Evolutionary conservation across 208 protist genomes (phyloP).

Genomic region (Leishmania amazonensis): DNA sequence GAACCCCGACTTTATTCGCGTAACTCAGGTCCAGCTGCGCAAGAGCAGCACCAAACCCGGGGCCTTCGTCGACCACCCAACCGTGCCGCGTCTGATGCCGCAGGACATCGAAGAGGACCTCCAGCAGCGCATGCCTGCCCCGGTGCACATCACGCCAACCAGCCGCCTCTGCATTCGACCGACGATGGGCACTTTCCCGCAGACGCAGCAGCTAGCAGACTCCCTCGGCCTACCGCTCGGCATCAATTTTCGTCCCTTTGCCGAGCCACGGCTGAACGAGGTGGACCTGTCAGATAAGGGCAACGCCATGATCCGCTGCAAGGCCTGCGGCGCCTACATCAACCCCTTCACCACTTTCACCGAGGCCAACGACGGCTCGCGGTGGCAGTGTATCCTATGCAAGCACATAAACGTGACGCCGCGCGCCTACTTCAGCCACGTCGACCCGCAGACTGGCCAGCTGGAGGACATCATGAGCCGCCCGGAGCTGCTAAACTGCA

Average conservation of each 20-base stretch:
- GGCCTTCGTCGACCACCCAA: constrained; percentile 55
- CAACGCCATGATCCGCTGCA: constrained; percentile 81
- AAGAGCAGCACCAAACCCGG: constrained; percentile 22
- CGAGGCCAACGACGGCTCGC: constrained; percentile 74
- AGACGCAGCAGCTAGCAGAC: constrained; percentile 57
- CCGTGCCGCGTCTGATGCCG: constrained; percentile 72
- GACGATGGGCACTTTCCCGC: constrained; percentile 66
- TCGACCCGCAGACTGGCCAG: constrained; percentile 87
- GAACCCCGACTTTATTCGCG: constrained; percentile 29
- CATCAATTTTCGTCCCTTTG: constrained; percentile 79
- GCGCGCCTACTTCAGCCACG: constrained; percentile 54
- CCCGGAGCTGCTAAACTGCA: constrained; percentile 91
- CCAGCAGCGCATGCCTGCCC: constrained; percentile 27
- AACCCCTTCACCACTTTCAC: constrained; percentile 97
- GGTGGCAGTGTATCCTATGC: constrained; percentile 97
- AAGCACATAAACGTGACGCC: constrained; percentile 90
- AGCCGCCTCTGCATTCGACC: constrained; percentile 58
- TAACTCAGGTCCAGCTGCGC: constrained; percentile 24
- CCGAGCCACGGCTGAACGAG: constrained; percentile 54
- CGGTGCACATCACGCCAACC: constrained; percentile 51
- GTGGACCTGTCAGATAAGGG: constrained; percentile 71
- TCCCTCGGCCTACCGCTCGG: constrained; percentile 71
- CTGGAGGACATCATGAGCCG: constrained; percentile 75
- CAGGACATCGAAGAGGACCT: constrained; percentile 69
- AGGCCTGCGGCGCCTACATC: constrained; percentile 95